Percentiles rank a stretch among this genome's conserved stretches.
phyloP scores from a whole-genome alignment of 2,329 filamentous ascomycete genomes.

The Colletotrichum musae region DNA sequence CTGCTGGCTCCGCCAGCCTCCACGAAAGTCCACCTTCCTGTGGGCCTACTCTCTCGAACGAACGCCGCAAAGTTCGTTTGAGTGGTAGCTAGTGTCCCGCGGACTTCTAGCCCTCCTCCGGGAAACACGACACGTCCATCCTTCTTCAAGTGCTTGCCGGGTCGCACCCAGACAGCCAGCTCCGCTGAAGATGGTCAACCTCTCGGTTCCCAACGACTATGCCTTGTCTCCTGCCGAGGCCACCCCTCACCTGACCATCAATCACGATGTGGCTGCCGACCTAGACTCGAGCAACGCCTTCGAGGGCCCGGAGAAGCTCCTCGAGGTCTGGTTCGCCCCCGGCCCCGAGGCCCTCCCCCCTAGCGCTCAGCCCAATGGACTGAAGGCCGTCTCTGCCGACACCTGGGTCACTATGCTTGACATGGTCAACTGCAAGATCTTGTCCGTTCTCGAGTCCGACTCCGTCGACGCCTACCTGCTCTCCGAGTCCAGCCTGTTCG shows the following conservation, averaged over 20 bases:
- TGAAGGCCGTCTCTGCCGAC: constrained; percentile 88
- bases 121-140: constrained; percentile 1
- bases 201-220: constrained; percentile 84
- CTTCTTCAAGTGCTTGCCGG: constrained; percentile 44
- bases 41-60: constrained; percentile 99
- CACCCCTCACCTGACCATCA: constrained; percentile 94
- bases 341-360: constrained; percentile 80
- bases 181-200: constrained; percentile 77
- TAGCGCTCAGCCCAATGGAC: constrained; percentile 78
- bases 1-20: constrained; percentile 92
- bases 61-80: constrained; percentile 96
- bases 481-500: constrained; percentile 99
- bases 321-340: constrained; percentile 98
- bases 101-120: constrained; percentile 62
- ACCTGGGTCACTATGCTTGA: constrained; percentile 98
- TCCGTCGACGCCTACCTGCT: constrained; percentile 96
- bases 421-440: constrained; percentile 97
- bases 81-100: constrained; percentile 97
- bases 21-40: constrained; percentile 73
- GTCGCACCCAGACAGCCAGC: constrained; percentile 41
- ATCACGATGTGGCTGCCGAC: constrained; percentile 92
- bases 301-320: constrained; percentile 96
- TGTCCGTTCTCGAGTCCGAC: constrained; percentile 93
- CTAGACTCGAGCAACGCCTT: constrained; percentile 97
- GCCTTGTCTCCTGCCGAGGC: constrained; percentile 86